phyloP scores from a whole-genome alignment of 768 basidiomycete genomes.

The Pleurotus tuber-regium region DNA sequence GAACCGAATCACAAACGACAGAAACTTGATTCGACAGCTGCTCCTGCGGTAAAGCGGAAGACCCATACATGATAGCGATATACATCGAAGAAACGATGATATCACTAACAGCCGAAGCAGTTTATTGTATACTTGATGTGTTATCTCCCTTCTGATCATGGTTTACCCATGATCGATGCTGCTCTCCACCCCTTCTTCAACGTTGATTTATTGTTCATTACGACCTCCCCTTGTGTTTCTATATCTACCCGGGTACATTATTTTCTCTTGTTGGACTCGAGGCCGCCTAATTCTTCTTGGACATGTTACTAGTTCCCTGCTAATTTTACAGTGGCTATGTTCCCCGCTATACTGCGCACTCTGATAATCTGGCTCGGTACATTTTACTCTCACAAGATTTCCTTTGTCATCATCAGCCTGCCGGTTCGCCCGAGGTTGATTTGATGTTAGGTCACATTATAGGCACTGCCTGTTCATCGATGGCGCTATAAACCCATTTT shows the following conservation, averaged over 20 bases:
- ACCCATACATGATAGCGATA: neutral
- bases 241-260: conserved; percentile 3
- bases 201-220: neutral
- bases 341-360: neutral
- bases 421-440: neutral
- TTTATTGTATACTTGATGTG: neutral
- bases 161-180: neutral
- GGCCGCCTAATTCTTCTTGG: conserved; percentile 2
- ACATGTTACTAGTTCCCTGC: neutral
- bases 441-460: conserved; percentile 7
- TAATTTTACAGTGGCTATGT: conserved; percentile 3
- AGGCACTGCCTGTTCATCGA: conserved; percentile 7
- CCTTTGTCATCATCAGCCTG: neutral
- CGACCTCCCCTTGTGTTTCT: neutral
- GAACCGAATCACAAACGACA: neutral
- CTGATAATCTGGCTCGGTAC: neutral
- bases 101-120: neutral
- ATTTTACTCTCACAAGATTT: conserved; percentile 4
- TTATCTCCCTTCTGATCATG: conserved; percentile 7
- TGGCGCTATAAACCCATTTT: conserved; percentile 11
- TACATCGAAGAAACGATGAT: conserved; percentile 1
- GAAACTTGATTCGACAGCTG: neutral
- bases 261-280: neutral
- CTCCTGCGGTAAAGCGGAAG: neutral
- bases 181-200: neutral